Conservation (phyloP, 805 yeast species). For the Myxozyma sirexii region DNA sequence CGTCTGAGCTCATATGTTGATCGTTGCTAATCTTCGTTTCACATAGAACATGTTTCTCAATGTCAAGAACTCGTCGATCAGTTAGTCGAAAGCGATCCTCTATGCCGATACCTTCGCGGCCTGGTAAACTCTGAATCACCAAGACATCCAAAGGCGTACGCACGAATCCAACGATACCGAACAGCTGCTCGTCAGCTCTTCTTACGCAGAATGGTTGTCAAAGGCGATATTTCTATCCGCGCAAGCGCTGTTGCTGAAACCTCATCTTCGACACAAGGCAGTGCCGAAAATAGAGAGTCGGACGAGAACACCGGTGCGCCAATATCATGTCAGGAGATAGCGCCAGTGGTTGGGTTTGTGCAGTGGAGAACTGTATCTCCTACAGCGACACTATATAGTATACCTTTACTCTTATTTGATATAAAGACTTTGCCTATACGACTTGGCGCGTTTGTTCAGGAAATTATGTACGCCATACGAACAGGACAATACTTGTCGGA, state of each 20-base stretch:
- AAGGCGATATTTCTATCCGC: constrained; percentile 18
- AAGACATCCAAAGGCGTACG: neutral
- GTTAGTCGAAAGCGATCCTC: constrained; percentile 1
- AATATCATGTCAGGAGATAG: neutral
- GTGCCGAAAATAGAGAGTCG: neutral
- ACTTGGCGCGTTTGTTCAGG: constrained; percentile 1
- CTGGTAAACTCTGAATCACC: neutral
- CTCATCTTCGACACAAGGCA: neutral
- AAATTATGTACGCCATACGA: neutral
- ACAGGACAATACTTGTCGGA: neutral
- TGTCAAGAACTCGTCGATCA: constrained; percentile 17
- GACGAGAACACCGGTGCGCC: neutral
- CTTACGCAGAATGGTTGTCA: constrained; percentile 11
- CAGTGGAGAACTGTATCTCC: constrained; percentile 7
- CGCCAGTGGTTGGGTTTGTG: constrained; percentile 20
- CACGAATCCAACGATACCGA: neutral
- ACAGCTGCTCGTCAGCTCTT: neutral
- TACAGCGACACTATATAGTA: neutral
- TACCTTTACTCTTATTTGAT: constrained; percentile 20
- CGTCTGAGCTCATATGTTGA: neutral
- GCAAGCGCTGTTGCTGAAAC: constrained; percentile 12
- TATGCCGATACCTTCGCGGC: constrained; percentile 13
- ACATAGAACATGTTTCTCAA: constrained; percentile 4
- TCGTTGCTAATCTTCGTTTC: no score
- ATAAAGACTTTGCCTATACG: constrained; percentile 8